Conservation (phyloP, 192 early-diverging fungal genomes). For the Chytriomyces confervae region DNA sequence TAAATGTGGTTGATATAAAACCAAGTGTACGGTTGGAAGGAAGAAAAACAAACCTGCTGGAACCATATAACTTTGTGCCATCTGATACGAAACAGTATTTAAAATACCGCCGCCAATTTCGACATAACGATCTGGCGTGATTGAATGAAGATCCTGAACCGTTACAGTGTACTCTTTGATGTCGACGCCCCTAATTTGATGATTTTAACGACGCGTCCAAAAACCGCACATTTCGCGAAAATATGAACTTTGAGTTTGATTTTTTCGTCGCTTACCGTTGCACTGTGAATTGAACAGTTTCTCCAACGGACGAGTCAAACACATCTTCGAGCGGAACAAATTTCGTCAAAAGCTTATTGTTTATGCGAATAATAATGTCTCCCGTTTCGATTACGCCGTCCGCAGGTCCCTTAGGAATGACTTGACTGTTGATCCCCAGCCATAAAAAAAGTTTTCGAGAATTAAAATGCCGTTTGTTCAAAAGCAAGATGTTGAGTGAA, state of each 20-base stretch:
- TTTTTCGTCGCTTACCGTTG: conserved; percentile 23
- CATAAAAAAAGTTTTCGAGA: conserved; percentile 10
- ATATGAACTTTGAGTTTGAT: background rate
- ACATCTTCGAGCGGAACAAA: conserved; percentile 75
- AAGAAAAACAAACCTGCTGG: conserved; percentile 34
- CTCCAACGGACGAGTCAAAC: conserved; percentile 56
- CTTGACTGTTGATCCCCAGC: conserved; percentile 25
- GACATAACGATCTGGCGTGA: conserved; percentile 79
- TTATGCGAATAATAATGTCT: conserved; percentile 49
- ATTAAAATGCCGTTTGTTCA: too few relatives aligned
- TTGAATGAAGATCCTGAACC: conserved; percentile 51
- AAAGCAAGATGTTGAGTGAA: conserved; percentile 6
- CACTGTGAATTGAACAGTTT: conserved; percentile 31
- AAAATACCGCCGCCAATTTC: conserved; percentile 81
- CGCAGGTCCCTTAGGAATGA: conserved; percentile 68
- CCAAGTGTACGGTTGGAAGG: too few relatives aligned
- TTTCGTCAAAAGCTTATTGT: conserved; percentile 66
- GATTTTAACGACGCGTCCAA: background rate
- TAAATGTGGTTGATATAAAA: too few relatives aligned
- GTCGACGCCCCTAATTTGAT: conserved; percentile 53
- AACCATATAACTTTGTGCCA: conserved; percentile 50
- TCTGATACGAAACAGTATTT: conserved; percentile 58
- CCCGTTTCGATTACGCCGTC: conserved; percentile 60
- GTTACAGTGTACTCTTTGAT: conserved; percentile 46
- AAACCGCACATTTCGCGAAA: background rate